Evolutionary conservation across 768 basidiomycete genomes (phyloP), one percentile per base, ranked within the genome.

Genomic region (Dacryopinax primogenitus): DNA sequence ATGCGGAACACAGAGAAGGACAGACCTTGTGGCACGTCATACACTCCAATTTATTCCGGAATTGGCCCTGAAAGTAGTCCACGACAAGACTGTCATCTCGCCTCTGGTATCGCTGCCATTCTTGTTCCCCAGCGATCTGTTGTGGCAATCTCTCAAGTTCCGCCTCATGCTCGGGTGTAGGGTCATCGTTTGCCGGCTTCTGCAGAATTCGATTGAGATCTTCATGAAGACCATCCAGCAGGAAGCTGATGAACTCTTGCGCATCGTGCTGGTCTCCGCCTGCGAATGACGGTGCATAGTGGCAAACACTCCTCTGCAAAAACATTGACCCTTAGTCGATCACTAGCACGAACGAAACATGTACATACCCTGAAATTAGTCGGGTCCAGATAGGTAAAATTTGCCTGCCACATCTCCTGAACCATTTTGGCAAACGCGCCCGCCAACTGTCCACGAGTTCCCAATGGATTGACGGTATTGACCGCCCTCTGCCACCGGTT

Each of bases 21-120:
- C 81, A 41, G 67, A 93, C 94, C 75, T 90, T 90, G 67, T 85
- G 80, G 73, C 95, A 99, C 2, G 88, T 95, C 72, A 92, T 72
- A 74, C 95, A 99, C 70, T 90, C 83, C 76, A 99, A 75, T 64
- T 86, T 81, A 76, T 88, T 97, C 68, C 91, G 80, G 74, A 96
- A 97, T 74, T 98, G 96, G 12, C 95, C 95, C 76, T 98, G 95
- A 79, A 99, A 97, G 72, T 87, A 90, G 75, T 97, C 94, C 32
- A 98, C 96, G 63, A 99, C 87, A 64, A 98, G 76, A 70, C 89
- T 92, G 73, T 99, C 92, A 72, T 97, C 92, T 65, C 90, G 82
- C 78, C 84, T 84, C 73, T 84, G 84, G 80, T 96, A 98, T 37
- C 87, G 82, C 67, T 84, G 80, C 95, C 95, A 99, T 76, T 97